Conservation (phyloP, 2,329 filamentous ascomycete species). For the Talaromyces sp. region DNA sequence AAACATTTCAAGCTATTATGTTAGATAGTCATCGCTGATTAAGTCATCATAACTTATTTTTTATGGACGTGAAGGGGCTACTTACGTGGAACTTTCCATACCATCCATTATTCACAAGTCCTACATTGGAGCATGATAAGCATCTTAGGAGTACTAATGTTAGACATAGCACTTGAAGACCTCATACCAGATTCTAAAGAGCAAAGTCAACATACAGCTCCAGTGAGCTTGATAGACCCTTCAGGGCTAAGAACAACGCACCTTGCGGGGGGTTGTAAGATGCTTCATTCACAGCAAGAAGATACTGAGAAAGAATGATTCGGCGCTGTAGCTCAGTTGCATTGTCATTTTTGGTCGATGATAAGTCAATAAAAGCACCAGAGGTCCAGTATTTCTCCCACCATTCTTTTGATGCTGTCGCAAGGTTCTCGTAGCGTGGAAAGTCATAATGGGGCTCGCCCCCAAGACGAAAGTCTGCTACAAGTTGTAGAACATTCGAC, state of each 20-base stretch:
- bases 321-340: constrained; percentile 57
- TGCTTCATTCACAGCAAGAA: constrained; percentile 52
- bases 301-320: constrained; percentile 57
- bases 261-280: constrained; percentile 9
- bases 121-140: not conserved
- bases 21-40: not conserved
- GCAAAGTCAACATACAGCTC: not conserved
- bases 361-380: constrained; percentile 57
- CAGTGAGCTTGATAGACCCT: too few species aligned
- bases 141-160: not conserved
- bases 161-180: not conserved
- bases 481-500: constrained; percentile 1
- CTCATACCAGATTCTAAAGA: not conserved
- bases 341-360: constrained; percentile 41
- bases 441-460: not conserved
- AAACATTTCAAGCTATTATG: constrained; percentile 10
- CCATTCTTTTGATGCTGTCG: constrained; percentile 40
- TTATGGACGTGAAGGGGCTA: too few species aligned
- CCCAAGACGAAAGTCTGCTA: not conserved
- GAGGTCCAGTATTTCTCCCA: constrained; percentile 56
- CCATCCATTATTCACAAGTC: constrained; percentile 14
- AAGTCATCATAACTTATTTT: too few species aligned
- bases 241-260: not conserved
- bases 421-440: not conserved
- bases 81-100: constrained; percentile 15